Evolutionary conservation across 208 protist species (phyloP), one percentile per base, ranked within the genome.

Genomic region (Crithidia sp.): DNA sequence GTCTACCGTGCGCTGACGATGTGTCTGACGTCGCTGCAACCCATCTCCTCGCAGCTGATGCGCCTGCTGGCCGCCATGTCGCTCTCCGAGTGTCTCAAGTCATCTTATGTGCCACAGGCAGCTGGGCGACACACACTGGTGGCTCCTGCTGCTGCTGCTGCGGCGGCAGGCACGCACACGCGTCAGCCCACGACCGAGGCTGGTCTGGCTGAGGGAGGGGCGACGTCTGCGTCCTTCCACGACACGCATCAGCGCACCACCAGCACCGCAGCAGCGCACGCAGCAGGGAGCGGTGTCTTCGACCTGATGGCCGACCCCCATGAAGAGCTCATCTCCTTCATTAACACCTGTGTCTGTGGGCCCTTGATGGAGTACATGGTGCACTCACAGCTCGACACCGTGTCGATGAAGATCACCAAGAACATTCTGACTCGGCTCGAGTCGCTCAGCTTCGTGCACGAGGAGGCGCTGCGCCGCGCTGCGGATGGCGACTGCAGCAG

Each of bases 341-440:
- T 89, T 47, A 93, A 87, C 69, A 74, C 82, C 41, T 72, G 79
- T 39, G 76, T 95, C 28, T 82, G 78, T 37, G 75, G 78, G 37
- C 79, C 88, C 12, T 67, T 95, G 50, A 40, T 93, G 62, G 84
- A 83, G 10, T 89, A 88, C 61, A 75, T 91, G 44, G 43, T 80
- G 55, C 72, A 75, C 58, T 77, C 80, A 37, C 75, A 89, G 65
- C 56, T 91, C 10, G 64, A 74, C 43, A 71, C 76, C 13, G 73
- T 85, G 45, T 74, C 87, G 4, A 85, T 84, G 41, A 72, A 82
- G 37, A 72, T 95, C n/a, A 44, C 87, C 14, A 81, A 88, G 58
- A 76, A 82, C 54, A 77, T 82, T 40, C 62, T 95, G 45, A 37
- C 76, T 41, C 81, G 84, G 19, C 60, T 95, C 2, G 67, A 75